These are phyloP conservation scores for Fusarium papillatum DNA, from an alignment of 2,329 filamentous ascomycete species.

Conservation along the genomic window DNA sequence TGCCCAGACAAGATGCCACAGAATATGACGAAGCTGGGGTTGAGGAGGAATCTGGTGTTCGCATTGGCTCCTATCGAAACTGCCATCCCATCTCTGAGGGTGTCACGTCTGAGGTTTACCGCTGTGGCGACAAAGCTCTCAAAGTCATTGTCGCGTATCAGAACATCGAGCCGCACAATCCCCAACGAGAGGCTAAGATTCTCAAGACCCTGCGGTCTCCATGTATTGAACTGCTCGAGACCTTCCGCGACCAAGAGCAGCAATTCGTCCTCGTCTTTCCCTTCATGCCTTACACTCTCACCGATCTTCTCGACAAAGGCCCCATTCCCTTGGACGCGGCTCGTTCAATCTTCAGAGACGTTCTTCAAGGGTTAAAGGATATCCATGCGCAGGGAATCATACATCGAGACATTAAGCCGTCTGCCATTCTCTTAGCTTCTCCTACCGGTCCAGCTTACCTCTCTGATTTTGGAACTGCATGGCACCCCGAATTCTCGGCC, in stretches of 20 bases:
- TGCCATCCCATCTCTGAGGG: conserved; percentile 74
- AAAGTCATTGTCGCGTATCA: conserved; percentile 87
- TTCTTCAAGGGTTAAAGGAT: conserved; percentile 79
- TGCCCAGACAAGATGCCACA: conserved; percentile 4
- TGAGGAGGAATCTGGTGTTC: conserved; percentile 49
- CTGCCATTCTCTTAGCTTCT: conserved; percentile 83
- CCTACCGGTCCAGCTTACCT: conserved; percentile 80
- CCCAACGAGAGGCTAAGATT: conserved; percentile 83
- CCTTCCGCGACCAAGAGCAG: conserved; percentile 79
- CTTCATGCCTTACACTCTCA: conserved; percentile 82
- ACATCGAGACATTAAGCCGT: conserved; percentile 95
- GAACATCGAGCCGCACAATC: conserved; percentile 86
- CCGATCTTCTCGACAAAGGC: conserved; percentile 70
- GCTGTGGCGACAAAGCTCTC: conserved; percentile 74
- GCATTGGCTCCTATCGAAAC: conserved; percentile 66
- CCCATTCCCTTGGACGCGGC: conserved; percentile 50
- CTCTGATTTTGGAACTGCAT: conserved; percentile 93
- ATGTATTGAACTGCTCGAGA: conserved; percentile 77
- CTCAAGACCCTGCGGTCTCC: conserved; percentile 70
- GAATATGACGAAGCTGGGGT: conserved; percentile 7
- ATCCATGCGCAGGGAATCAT: conserved; percentile 85
- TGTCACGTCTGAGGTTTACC: conserved; percentile 87
- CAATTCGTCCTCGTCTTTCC: conserved; percentile 88
- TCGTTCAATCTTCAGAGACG: conserved; percentile 68
- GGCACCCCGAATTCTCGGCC: conserved; percentile 73